These are phyloP conservation scores for Fraxinus sp. DNA, from an alignment of 305 asterid genomes.

Conservation along the genomic window DNA sequence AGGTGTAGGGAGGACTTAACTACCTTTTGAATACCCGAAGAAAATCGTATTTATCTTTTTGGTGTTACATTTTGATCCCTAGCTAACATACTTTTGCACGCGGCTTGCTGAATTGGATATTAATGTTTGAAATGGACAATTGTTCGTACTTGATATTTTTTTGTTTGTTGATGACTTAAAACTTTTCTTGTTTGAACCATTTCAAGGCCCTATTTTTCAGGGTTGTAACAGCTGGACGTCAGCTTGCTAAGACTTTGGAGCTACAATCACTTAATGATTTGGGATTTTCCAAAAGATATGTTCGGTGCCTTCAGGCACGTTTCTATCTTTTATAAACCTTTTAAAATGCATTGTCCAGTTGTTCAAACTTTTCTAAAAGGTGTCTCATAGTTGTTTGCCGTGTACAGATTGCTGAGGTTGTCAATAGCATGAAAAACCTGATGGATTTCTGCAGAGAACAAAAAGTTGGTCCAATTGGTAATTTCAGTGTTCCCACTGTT, in stretches of 20 bases:
- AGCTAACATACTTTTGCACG: background rate
- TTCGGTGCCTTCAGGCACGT: slow-evolving; percentile 85
- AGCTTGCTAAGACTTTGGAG: slow-evolving; percentile 88
- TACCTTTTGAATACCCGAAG: background rate
- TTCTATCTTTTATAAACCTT: background rate
- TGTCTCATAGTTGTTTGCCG: slow-evolving; percentile 24
- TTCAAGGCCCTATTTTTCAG: slow-evolving; percentile 34
- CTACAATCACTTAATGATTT: slow-evolving; percentile 79
- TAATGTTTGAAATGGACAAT: background rate
- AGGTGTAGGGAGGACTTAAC: slow-evolving; percentile 7
- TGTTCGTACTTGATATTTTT: background rate
- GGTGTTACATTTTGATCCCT: background rate
- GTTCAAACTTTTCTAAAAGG: background rate
- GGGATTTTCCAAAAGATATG: slow-evolving; percentile 89
- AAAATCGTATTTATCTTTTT: background rate
- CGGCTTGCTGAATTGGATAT: background rate
- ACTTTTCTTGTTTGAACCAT: slow-evolving; percentile 9
- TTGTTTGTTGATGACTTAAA: background rate
- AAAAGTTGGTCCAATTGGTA: slow-evolving; percentile 90
- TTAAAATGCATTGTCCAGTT: background rate
- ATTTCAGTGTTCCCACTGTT: slow-evolving; percentile 2
- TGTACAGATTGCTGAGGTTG: slow-evolving; percentile 89
- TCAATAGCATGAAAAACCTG: slow-evolving; percentile 92
- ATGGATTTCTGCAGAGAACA: slow-evolving; percentile 78
- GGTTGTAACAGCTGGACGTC: slow-evolving; percentile 86